Conservation (phyloP, 768 basidiomycete species). For the Lentinula edodes region DNA sequence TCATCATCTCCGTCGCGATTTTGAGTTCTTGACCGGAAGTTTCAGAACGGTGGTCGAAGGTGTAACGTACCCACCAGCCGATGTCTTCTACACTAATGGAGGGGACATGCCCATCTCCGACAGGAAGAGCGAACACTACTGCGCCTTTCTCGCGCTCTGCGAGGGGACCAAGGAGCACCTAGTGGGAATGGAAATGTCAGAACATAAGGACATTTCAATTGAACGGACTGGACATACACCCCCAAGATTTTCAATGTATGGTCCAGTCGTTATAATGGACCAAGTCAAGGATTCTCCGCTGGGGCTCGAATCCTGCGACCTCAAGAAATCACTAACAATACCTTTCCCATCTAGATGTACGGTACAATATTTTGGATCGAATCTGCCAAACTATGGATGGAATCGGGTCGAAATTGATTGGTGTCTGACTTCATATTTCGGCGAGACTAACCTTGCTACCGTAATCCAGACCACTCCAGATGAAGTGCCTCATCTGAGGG, state of each 20-base stretch:
- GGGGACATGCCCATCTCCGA: constrained; percentile 30
- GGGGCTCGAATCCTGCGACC: constrained; percentile 26
- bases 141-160: constrained; percentile 32
- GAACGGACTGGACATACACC: constrained; percentile 16
- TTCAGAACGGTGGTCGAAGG: constrained; percentile 28
- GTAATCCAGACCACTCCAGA: constrained; percentile 7
- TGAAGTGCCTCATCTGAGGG: constrained; percentile 3
- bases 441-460: constrained; percentile 1
- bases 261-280: constrained; percentile 31
- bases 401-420: background rate
- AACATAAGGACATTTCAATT: background rate
- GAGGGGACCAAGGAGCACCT: constrained; percentile 28
- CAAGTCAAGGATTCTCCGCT: constrained; percentile 26
- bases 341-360: constrained; percentile 40
- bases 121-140: constrained; percentile 32
- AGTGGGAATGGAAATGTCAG: background rate
- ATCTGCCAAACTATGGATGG: background rate
- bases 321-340: constrained; percentile 31
- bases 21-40: constrained; percentile 31
- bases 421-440: too few relatives aligned
- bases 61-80: constrained; percentile 35
- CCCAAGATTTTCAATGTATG: constrained; percentile 38
- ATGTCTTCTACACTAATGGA: constrained; percentile 35
- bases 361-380: constrained; percentile 21
- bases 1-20: constrained; percentile 30